Evolutionary conservation across 805 yeast species (phyloP), one percentile per base, ranked within the genome.

Genomic region (Nakazawaea laoshanensis): DNA sequence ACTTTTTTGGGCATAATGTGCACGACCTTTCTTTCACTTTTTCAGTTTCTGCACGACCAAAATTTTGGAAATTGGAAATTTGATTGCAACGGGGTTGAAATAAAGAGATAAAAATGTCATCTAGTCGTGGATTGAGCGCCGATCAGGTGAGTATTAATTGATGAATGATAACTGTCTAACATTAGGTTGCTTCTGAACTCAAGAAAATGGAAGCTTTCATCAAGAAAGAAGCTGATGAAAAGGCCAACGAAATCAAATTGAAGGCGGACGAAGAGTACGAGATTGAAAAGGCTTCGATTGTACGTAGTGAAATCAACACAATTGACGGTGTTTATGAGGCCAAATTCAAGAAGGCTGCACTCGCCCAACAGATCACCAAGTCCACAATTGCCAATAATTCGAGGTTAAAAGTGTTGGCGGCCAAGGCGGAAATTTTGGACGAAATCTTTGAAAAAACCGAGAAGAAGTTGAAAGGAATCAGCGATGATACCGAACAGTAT

Each of bases 231-330:
- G 99, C 99, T 24, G 94, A 88, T 52, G 99, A 92, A 61, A 92
- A 92, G 66, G 96, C 97, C 46, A 85, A 84, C 58, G 99, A 92
- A 62, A 87, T 92, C 53, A 78, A 72, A 56, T 69, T 92, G 50
- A 94, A 92, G 67, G 96, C 97, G 27, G 95, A 94, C 57, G 98
- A 92, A 61, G 99, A 92, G 65, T 92, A 89, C 57, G 97, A 92
- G 61, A 88, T 92, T 50, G 98, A 92, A 58, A 92, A 92, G 69
- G 89, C 96, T 15, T 77, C 86, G 37, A 77, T 92, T 52, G 97
- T 92, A 38, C 84, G 97, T 52, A 71, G 86, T 10, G 98, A 92
- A 62, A 82, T 82, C 36, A 79, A 92, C 32, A 75, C 88, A 33
- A 86, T 92, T 46, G 98, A 92, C 56, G 63, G 78, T 13, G 63